These are phyloP conservation scores for Diatrype stigma DNA, from an alignment of 2,329 filamentous ascomycete genomes.

Conservation along the genomic window DNA sequence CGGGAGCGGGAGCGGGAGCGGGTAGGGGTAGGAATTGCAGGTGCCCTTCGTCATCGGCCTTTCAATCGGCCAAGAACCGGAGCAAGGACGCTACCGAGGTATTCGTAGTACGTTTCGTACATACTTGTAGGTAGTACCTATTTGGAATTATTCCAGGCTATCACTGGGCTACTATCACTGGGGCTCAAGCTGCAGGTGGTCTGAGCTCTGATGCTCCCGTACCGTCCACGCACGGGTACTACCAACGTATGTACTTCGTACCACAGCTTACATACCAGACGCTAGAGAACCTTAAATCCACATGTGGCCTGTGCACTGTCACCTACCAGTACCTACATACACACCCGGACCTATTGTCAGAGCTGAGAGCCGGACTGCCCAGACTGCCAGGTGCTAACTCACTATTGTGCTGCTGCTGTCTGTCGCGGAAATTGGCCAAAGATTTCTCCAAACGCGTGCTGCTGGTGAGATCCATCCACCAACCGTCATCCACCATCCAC, in stretches of 20 bases:
- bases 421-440: slow-evolving; percentile 1
- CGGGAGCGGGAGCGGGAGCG: neutral
- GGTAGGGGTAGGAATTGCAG: neutral
- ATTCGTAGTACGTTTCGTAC: no score
- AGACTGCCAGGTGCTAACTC: no score
- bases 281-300: neutral
- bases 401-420: no score
- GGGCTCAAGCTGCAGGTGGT: no score
- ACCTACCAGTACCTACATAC: no score
- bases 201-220: no score
- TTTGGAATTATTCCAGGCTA: neutral
- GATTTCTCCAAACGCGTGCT: slow-evolving; percentile 1
- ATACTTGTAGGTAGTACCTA: neutral
- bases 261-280: no score
- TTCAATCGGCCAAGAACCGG: neutral
- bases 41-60: neutral
- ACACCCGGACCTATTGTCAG: no score
- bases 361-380: no score
- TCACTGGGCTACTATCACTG: no score
- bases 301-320: neutral
- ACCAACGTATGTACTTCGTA: no score
- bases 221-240: no score
- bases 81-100: slow-evolving; percentile 1
- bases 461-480: neutral
- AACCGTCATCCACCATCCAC: neutral